Base-by-base conservation (phyloP, 805 yeast species). In the Kluyveromyces dobzhanskii region DNA sequence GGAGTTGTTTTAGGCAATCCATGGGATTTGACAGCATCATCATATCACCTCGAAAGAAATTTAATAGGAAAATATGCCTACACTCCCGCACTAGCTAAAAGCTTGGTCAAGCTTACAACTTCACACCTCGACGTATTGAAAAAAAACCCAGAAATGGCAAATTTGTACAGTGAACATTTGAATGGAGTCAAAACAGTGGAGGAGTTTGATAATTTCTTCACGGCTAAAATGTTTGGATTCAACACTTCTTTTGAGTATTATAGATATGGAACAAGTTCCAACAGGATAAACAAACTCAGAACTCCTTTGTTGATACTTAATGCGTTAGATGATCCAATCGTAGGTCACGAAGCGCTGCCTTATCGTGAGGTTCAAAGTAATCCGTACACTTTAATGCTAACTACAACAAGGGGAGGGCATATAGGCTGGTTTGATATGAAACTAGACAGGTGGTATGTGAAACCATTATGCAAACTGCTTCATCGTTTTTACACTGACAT, bases 381-480 rank as follows among this genome's bases (percentile, higher is more conserved):
- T 51, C 92, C 94, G 1, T 75, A 71, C 52, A 60, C 76, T 25
- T 61, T 72, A 32, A 47, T 80, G 50, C 66, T 78, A 4, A 71
- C 76, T 42, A 80, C 88, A 5, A 67, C 71, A 30, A 66, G 73
- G 38, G 95, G 95, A 5, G 94, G 94, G 1, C 95, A 85, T 59
- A 68, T 85, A 39, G 92, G 85, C n/a, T 85, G 81, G 80, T 85
- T 76, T 44, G 67, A 71, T 46, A 60, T 66, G 35, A 62, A 69
- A 18, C 81, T 82, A 18, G 65, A 67, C 30, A 73, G 86, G 49
- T 85, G 94, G 94, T 75, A 70, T 47, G 60, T 74, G 3, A 62
- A 65, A 6, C 80, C 80, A 18, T 43, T 77, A 30, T 57, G 74
- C 18, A 61, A 63, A 41, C 67, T 71, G 45, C 54, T 73, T 43